These are phyloP conservation scores for Cytospora piceicola DNA, from an alignment of 2,329 filamentous ascomycete species.

Conservation along the genomic window DNA sequence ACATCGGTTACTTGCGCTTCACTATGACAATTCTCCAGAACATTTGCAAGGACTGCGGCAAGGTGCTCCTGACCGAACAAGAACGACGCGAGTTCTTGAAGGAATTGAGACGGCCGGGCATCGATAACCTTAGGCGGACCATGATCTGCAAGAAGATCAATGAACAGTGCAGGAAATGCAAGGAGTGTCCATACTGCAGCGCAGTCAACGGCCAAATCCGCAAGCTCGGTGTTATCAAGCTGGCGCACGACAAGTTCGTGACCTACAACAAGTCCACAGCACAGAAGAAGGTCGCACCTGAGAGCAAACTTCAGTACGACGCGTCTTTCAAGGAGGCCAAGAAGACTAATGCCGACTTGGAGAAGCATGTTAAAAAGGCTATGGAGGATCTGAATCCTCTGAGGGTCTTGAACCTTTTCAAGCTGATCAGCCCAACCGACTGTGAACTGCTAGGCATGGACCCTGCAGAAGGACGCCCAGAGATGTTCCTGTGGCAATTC, in stretches of 20 bases:
- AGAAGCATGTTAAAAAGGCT: conserved; percentile 89
- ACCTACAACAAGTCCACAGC: conserved; percentile 88
- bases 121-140: conserved; percentile 86
- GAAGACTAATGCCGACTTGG: conserved; percentile 77
- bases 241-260: conserved; percentile 90
- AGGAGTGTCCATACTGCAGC: conserved; percentile 78
- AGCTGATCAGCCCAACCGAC: conserved; percentile 80
- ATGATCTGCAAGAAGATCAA: conserved; percentile 87
- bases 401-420: conserved; percentile 87
- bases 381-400: conserved; percentile 94
- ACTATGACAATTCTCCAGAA: conserved; percentile 90
- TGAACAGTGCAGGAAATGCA: conserved; percentile 85
- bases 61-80: conserved; percentile 78
- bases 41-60: conserved; percentile 94
- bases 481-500: conserved; percentile 98
- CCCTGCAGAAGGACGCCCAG: conserved; percentile 82
- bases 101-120: conserved; percentile 76
- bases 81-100: conserved; percentile 79
- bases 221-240: conserved; percentile 89
- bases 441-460: conserved; percentile 91
- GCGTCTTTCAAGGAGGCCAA: conserved; percentile 81
- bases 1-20: conserved; percentile 94
- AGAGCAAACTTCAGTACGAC: conserved; percentile 83
- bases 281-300: conserved; percentile 79
- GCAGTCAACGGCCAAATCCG: conserved; percentile 88